These are phyloP conservation scores for Aspergillus asperescens DNA, from an alignment of 495 filamentous ascomycete species.

Conservation along the genomic window DNA sequence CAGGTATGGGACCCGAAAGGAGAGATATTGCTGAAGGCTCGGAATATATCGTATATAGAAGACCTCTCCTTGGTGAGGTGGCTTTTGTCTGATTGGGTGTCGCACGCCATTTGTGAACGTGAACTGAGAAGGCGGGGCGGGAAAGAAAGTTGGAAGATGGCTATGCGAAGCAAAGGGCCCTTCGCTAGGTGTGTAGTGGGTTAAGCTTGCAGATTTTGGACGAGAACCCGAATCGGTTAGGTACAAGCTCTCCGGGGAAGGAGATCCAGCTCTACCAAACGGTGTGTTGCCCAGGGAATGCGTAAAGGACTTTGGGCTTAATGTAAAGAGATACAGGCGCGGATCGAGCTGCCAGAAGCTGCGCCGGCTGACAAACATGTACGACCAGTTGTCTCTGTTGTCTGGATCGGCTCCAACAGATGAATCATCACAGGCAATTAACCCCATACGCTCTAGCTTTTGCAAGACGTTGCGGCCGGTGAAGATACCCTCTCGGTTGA, in stretches of 20 bases:
- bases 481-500: conserved; percentile 82
- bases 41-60: conserved; percentile 88
- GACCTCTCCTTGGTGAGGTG: conserved; percentile 77
- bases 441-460: conserved; percentile 88
- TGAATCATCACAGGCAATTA: conserved; percentile 72
- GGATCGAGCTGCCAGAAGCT: conserved; percentile 92
- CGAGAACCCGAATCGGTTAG: conserved; percentile 10
- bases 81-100: conserved; percentile 85
- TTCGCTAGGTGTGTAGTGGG: conserved; percentile 25
- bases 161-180: conserved; percentile 67
- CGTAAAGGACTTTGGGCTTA: conserved; percentile 52
- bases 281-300: conserved; percentile 47
- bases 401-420: conserved; percentile 58
- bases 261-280: conserved; percentile 51
- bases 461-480: conserved; percentile 75
- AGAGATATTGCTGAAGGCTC: conserved; percentile 75
- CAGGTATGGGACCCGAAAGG: conserved; percentile 69
- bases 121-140: conserved; percentile 75
- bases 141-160: conserved; percentile 86
- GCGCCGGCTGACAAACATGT: conserved; percentile 75
- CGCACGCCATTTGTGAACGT: conserved; percentile 71
- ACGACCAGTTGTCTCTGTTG: conserved; percentile 59
- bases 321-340: conserved; percentile 79
- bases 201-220: conserved; percentile 15
- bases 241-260: conserved; percentile 44